These are phyloP conservation scores for Cutaneotrichosporon cutaneum DNA, from an alignment of 1,284 basidiomycete species.

Conservation along the genomic window DNA sequence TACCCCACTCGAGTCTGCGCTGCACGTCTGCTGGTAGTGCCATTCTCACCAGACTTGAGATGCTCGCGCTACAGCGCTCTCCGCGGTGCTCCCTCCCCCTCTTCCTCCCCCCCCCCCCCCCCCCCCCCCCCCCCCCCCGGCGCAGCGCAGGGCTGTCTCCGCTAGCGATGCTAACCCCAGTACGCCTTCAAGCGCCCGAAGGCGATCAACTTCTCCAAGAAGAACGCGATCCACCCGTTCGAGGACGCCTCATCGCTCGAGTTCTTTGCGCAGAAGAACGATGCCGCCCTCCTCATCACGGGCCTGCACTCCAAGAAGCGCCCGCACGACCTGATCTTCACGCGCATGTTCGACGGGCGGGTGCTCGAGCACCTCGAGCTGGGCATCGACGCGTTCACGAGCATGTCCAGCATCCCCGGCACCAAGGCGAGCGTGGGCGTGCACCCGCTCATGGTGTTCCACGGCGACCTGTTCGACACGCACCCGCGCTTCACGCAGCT, in stretches of 20 bases:
- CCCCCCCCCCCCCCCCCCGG: too few species aligned
- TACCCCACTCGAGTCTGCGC: too few species aligned
- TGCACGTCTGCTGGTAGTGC: too few species aligned
- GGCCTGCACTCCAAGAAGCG: conserved; percentile 94
- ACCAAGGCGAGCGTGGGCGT: conserved; percentile 87
- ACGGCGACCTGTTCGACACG: conserved; percentile 86
- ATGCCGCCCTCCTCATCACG: conserved; percentile 85
- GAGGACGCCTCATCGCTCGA: conserved; percentile 78
- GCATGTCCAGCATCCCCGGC: conserved; percentile 81
- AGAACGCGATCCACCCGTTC: conserved; percentile 89
- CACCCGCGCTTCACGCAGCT: conserved; percentile 88
- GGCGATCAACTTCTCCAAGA: conserved; percentile 90
- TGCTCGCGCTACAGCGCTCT: too few species aligned
- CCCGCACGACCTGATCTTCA: conserved; percentile 82
- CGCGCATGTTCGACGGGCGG: conserved; percentile 80
- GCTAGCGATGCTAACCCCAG: conserved; percentile 59
- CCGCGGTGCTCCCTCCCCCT: too few species aligned
- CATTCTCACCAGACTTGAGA: too few species aligned
- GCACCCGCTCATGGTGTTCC: conserved; percentile 92
- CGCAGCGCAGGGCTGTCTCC: too few species aligned
- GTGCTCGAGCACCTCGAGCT: conserved; percentile 95
- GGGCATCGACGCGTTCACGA: conserved; percentile 74
- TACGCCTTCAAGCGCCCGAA: conserved; percentile 88
- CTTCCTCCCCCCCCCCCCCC: too few species aligned
- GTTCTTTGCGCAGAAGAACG: conserved; percentile 94